phyloP scores from a whole-genome alignment of 306 rosid species.

The Chamaecrista fasciculata region DNA sequence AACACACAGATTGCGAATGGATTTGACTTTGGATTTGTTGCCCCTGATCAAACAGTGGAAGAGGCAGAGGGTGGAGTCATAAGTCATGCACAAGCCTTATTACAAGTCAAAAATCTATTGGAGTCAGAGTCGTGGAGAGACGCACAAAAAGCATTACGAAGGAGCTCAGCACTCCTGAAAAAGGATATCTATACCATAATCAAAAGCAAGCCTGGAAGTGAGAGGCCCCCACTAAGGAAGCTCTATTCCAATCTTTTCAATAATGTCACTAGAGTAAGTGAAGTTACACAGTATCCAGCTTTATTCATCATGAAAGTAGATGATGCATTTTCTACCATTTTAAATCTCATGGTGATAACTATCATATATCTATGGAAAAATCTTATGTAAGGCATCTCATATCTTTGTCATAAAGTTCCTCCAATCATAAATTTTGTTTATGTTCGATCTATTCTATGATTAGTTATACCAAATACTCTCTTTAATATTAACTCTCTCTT shows the following conservation, averaged over 20 bases:
- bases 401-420: no score
- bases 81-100: conserved; percentile 12
- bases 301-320: not conserved
- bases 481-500: no score
- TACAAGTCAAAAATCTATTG: conserved; percentile 42
- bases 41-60: conserved; percentile 11
- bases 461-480: no score
- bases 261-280: conserved; percentile 19
- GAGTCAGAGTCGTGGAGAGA: conserved; percentile 61
- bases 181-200: conserved; percentile 65
- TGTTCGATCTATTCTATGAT: no score
- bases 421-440: no score
- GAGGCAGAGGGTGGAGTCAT: conserved; percentile 32
- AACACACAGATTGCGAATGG: conserved; percentile 34
- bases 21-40: conserved; percentile 42
- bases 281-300: not conserved
- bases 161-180: conserved; percentile 51
- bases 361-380: no score
- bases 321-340: not conserved
- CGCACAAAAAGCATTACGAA: conserved; percentile 55
- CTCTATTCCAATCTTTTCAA: conserved; percentile 64
- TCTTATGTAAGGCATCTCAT: no score
- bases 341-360: not conserved
- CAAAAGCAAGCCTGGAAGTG: conserved; percentile 54
- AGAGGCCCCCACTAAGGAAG: conserved; percentile 64